A percentile compares a stretch with the other conserved stretches of the same genome.
Evolutionary conservation across 2,329 filamentous ascomycete genomes (phyloP).

Genomic region (Monosporascus cannonballus): DNA sequence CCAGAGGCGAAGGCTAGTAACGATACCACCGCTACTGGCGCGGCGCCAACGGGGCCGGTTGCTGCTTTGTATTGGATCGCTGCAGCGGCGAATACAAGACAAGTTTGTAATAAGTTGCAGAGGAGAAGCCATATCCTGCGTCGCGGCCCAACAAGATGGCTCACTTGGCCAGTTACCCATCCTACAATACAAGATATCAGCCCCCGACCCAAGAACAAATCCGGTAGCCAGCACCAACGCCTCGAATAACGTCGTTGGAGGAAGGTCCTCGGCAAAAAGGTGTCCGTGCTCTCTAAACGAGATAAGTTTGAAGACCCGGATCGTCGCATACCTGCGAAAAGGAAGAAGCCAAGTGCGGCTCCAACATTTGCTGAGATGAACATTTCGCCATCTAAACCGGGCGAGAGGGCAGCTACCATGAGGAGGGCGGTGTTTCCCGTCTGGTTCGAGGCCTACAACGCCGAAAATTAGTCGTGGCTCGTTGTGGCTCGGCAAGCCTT

Average conservation of each 20-base stretch:
- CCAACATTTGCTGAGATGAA: slow-evolving; percentile 50
- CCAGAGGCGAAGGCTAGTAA: slow-evolving; percentile 51
- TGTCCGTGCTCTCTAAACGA: not conserved
- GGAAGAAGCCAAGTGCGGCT: slow-evolving; percentile 48
- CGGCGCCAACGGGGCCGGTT: slow-evolving; percentile 25
- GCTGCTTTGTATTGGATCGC: slow-evolving; percentile 40
- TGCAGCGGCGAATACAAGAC: slow-evolving; percentile 47
- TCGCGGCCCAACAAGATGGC: slow-evolving; percentile 45
- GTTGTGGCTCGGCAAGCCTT: not conserved
- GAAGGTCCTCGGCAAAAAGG: no score
- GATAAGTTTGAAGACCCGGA: not conserved
- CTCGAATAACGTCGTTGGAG: not conserved
- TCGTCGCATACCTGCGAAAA: slow-evolving; percentile 30
- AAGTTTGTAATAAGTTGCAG: slow-evolving; percentile 49
- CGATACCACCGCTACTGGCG: slow-evolving; percentile 39
- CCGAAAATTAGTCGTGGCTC: not conserved
- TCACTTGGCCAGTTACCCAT: slow-evolving; percentile 49
- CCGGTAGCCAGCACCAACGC: not conserved
- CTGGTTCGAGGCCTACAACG: slow-evolving; percentile 48
- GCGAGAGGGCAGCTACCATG: slow-evolving; percentile 43
- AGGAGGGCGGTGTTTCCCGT: slow-evolving; percentile 61
- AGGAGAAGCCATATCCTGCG: slow-evolving; percentile 47
- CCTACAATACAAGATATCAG: slow-evolving; percentile 18
- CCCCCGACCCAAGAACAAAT: not conserved
- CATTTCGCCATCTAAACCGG: slow-evolving; percentile 38